Evolutionary conservation across 2,329 filamentous ascomycete genomes (phyloP).

Genomic region (Rhytidhysteron rufulum): DNA sequence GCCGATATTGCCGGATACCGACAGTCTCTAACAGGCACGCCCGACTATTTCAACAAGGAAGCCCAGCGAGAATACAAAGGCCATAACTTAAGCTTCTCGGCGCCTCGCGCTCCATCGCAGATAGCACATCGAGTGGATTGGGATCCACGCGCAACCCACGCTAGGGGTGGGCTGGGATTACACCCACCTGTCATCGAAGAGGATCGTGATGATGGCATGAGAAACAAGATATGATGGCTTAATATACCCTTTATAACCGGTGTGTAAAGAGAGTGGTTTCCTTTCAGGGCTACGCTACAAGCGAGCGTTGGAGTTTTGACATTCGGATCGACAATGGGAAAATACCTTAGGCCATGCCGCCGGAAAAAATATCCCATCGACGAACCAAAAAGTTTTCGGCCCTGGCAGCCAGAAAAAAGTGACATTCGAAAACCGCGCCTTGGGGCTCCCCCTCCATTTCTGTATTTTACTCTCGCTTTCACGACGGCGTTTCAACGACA

Average conservation of each 20-base stretch:
- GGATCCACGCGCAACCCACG: conserved; percentile 34
- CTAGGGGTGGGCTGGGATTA: conserved; percentile 37
- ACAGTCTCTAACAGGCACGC: conserved; percentile 20
- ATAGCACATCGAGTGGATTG: conserved; percentile 25
- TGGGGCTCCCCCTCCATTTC: too few relatives aligned
- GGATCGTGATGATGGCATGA: conserved; percentile 17
- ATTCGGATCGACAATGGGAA: conserved; percentile 1
- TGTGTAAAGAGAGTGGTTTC: not conserved
- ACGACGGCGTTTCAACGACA: too few relatives aligned
- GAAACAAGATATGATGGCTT: conserved; percentile 24
- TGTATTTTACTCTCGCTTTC: too few relatives aligned
- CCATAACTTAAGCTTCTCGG: conserved; percentile 39
- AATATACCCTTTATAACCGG: not conserved
- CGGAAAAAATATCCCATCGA: too few relatives aligned
- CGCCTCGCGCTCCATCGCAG: conserved; percentile 35
- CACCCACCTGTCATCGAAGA: conserved; percentile 28
- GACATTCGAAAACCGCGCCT: too few relatives aligned
- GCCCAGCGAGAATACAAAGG: conserved; percentile 36
- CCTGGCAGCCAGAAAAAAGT: too few relatives aligned
- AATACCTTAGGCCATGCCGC: too few relatives aligned
- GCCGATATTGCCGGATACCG: conserved; percentile 17
- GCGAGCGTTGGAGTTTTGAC: conserved; percentile 1
- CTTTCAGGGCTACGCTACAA: not conserved
- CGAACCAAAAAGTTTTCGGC: too few relatives aligned
- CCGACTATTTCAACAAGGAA: conserved; percentile 34